Percentiles rank a stretch among this genome's conserved stretches.
phyloP scores from a whole-genome alignment of 2,329 filamentous ascomycete genomes.

The Aspergillus floridensis region DNA sequence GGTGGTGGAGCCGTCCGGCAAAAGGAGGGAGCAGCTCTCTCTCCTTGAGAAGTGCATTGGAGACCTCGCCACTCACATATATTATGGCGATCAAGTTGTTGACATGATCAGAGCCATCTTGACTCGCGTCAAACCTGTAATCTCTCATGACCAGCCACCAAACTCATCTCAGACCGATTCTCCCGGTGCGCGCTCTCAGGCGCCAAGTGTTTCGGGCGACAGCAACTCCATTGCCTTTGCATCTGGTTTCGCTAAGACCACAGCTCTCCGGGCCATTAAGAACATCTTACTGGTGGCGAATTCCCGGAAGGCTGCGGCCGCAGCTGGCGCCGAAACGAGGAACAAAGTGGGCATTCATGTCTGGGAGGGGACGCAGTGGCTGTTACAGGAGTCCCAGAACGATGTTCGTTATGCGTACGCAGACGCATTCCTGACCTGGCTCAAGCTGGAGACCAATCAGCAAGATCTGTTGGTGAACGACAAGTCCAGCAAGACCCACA shows the following conservation, averaged over 20 bases:
- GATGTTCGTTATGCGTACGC: conserved; percentile 80
- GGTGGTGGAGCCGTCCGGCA: conserved; percentile 24
- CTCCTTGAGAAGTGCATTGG: conserved; percentile 80
- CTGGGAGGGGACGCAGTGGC: conserved; percentile 97
- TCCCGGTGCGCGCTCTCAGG: conserved; percentile 48
- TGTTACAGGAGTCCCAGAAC: conserved; percentile 75
- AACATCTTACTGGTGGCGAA: conserved; percentile 81
- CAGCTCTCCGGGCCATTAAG: conserved; percentile 75
- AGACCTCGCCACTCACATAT: conserved; percentile 89
- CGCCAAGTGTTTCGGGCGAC: conserved; percentile 37
- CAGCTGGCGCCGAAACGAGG: conserved; percentile 64
- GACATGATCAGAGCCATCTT: conserved; percentile 89
- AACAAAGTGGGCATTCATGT: conserved; percentile 75
- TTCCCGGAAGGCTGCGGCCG: conserved; percentile 57
- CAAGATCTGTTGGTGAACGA: conserved; percentile 64
- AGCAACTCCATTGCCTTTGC: conserved; percentile 52
- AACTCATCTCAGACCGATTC: conserved; percentile 51
- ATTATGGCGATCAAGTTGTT: conserved; percentile 92
- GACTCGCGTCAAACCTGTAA: conserved; percentile 68
- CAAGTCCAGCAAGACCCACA: conserved; percentile 49
- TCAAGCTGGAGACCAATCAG: conserved; percentile 72
- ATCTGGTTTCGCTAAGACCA: conserved; percentile 59
- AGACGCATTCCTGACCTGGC: conserved; percentile 79
- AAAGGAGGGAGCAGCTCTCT: conserved; percentile 62
- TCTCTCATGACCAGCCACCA: conserved; percentile 44